These are phyloP conservation scores for Scedosporium boydii DNA, from an alignment of 2,329 filamentous ascomycete species.

Conservation along the genomic window DNA sequence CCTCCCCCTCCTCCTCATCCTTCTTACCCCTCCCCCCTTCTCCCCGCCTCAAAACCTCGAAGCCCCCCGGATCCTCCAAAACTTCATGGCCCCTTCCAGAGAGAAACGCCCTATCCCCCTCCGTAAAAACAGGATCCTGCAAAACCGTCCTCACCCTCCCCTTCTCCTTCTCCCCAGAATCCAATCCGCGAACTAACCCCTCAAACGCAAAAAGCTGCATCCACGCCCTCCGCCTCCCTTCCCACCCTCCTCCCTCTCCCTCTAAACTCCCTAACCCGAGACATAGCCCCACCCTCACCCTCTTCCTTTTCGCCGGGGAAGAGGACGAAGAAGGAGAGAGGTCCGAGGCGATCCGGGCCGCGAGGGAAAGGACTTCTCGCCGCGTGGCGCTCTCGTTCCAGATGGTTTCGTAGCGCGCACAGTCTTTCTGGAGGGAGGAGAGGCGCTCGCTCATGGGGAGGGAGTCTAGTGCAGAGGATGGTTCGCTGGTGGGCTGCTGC, in stretches of 20 bases:
- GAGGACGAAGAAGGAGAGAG: no score
- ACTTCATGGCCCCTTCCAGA: slow-evolving; percentile 45
- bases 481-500: no score
- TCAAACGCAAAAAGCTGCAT: slow-evolving; percentile 45
- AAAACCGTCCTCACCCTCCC: slow-evolving; percentile 21
- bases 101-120: slow-evolving; percentile 41
- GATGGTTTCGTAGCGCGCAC: background rate
- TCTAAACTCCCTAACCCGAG: slow-evolving; percentile 48
- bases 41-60: slow-evolving; percentile 28
- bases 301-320: background rate
- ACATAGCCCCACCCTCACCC: slow-evolving; percentile 31
- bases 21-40: slow-evolving; percentile 14
- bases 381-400: background rate
- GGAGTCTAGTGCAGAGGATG: background rate
- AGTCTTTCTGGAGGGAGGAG: background rate
- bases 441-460: background rate
- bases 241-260: slow-evolving; percentile 31
- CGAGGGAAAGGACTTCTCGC: background rate
- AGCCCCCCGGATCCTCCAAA: slow-evolving; percentile 42
- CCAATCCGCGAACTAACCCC: slow-evolving; percentile 26
- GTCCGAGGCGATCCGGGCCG: background rate
- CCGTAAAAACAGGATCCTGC: slow-evolving; percentile 45
- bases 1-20: slow-evolving; percentile 3
- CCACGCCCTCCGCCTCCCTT: slow-evolving; percentile 35
- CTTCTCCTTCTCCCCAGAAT: slow-evolving; percentile 8